These are phyloP conservation scores for Fusarium proliferatum DNA, from an alignment of 2,329 filamentous ascomycete genomes.

Conservation along the genomic window DNA sequence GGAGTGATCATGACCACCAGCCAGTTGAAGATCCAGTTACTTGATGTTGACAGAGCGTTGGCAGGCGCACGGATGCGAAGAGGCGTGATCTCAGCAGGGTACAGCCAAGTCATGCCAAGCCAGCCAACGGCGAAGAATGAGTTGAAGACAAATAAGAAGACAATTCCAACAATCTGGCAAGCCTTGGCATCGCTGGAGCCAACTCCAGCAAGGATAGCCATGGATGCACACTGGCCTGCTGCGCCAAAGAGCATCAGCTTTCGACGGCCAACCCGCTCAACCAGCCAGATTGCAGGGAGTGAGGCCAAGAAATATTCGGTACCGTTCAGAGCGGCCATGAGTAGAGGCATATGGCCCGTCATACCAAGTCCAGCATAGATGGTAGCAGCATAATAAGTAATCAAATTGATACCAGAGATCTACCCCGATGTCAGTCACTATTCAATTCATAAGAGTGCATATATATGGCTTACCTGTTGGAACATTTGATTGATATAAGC, in stretches of 20 bases:
- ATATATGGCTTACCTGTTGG: conserved; percentile 52
- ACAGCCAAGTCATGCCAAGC: conserved; percentile 71
- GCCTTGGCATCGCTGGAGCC: conserved; percentile 60
- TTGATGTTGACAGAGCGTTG: conserved; percentile 65
- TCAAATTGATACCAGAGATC: conserved; percentile 70
- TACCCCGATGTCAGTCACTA: conserved; percentile 5
- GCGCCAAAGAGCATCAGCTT: conserved; percentile 79
- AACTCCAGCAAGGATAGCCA: conserved; percentile 71
- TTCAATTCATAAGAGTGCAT: rapidly evolving
- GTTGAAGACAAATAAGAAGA: conserved; percentile 73
- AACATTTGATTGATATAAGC: conserved; percentile 73
- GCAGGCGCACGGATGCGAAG: conserved; percentile 73
- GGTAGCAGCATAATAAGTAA: conserved; percentile 70
- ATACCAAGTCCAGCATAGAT: conserved; percentile 69
- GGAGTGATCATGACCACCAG: conserved; percentile 72
- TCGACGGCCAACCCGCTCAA: conserved; percentile 74
- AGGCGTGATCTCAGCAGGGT: conserved; percentile 74
- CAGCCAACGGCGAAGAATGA: conserved; percentile 70
- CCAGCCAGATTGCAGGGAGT: conserved; percentile 69
- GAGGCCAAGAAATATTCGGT: conserved; percentile 71
- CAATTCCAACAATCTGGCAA: conserved; percentile 70
- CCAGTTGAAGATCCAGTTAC: conserved; percentile 74
- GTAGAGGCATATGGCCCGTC: conserved; percentile 65
- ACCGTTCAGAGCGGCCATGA: conserved; percentile 59
- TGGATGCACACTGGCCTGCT: conserved; percentile 68